These are phyloP conservation scores for Boletellus sp. DNA, from an alignment of 768 basidiomycete genomes.

Conservation along the genomic window DNA sequence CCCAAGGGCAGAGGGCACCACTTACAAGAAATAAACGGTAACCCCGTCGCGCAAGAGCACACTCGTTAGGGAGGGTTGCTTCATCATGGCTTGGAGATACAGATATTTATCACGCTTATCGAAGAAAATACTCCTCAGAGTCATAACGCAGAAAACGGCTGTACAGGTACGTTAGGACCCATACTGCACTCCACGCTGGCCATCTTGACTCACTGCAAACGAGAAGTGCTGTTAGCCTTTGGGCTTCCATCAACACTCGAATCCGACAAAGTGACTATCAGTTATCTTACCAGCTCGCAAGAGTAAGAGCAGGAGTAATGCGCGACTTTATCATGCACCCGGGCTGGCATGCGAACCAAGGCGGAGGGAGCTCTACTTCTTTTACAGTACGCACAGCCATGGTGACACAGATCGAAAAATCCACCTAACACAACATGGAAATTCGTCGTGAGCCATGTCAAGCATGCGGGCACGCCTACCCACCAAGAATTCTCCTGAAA, in stretches of 20 bases:
- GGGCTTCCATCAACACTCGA: background rate
- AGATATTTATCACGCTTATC: background rate
- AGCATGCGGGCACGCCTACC: background rate
- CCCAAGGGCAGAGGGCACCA: background rate
- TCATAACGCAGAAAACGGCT: conserved; percentile 19
- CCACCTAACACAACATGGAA: conserved; percentile 8
- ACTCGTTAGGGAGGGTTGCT: background rate
- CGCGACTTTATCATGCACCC: conserved; percentile 13
- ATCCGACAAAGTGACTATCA: background rate
- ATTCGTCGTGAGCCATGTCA: background rate
- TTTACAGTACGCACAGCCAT: conserved; percentile 15
- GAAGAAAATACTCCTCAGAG: conserved; percentile 10
- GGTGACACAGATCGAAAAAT: conserved; percentile 9
- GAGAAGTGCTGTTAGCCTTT: conserved; percentile 17
- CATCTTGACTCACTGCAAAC: conserved; percentile 15
- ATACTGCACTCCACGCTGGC: background rate
- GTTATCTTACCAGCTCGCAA: conserved; percentile 19
- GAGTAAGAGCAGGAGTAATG: conserved; percentile 15
- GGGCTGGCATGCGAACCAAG: conserved; percentile 6
- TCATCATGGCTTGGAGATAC: background rate
- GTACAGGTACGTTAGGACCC: background rate
- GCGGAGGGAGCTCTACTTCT: conserved; percentile 15
- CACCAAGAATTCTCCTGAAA: conserved; percentile 19
- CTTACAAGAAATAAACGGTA: conserved; percentile 18
- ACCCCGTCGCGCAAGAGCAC: conserved; percentile 12